A percentile compares a stretch with the other conserved stretches of the same genome.
phyloP scores from a whole-genome alignment of 1,284 basidiomycete genomes.

The Sanghuangporus sanghuang region DNA sequence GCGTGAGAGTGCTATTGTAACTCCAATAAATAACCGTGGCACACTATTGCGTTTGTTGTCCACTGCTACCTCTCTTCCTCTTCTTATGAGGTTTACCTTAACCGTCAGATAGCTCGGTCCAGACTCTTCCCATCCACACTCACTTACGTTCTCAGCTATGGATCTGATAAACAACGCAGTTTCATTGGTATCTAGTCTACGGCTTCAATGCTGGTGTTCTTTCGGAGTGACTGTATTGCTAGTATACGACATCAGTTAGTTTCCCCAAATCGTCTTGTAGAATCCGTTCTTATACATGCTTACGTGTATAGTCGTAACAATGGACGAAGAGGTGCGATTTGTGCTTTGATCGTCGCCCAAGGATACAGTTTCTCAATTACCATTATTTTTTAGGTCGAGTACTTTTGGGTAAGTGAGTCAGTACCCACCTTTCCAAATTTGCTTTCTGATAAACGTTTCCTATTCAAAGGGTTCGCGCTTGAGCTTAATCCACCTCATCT shows the following conservation, averaged over 20 bases:
- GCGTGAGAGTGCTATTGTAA: no score
- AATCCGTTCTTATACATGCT: not conserved
- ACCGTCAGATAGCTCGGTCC: no score
- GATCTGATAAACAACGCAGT: not conserved
- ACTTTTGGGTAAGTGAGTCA: not conserved
- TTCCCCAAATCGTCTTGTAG: not conserved
- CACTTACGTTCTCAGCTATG: not conserved
- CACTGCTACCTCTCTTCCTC: no score
- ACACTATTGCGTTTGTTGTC: no score
- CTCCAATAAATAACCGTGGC: no score
- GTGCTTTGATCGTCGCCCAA: no score
- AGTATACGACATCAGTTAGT: not conserved
- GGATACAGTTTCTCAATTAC: not conserved
- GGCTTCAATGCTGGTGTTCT: not conserved
- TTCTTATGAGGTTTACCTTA: no score
- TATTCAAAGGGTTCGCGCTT: not conserved
- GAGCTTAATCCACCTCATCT: not conserved
- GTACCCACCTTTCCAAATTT: not conserved
- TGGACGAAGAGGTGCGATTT: not conserved
- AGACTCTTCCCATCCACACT: no score
- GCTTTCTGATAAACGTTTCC: not conserved
- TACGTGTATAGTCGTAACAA: not conserved
- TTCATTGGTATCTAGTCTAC: not conserved
- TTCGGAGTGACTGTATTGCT: not conserved
- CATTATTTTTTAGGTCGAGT: not conserved